Base-by-base conservation (phyloP, 202 grass and related monocot species). In the Eragrostis tef region DNA sequence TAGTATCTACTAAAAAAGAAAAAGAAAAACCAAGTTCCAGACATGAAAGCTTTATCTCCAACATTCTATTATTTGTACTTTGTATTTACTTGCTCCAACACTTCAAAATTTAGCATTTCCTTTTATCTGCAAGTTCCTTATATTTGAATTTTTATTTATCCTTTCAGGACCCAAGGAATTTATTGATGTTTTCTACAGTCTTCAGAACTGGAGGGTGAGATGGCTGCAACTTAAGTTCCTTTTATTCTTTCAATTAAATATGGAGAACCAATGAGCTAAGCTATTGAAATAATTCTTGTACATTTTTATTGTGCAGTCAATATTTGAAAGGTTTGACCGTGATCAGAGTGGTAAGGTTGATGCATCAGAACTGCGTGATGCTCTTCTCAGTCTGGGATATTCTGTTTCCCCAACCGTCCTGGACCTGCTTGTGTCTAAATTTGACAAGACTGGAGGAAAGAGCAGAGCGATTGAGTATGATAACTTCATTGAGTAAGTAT, bases 151-250 rank as follows among this genome's bases (percentile, higher is more conserved):
- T 22, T 64, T 69, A 78, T 61, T 59, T 6, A 27, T 68, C 71
- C 48, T 86, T 84, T 22, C 78, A 95, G 93, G 92, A 11, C 96
- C 93, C 71, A 99, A 99, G 87, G 96, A 95, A 75, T 99, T 99
- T 61, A 90, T 57, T 57, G 83, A 85, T 64, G 90, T 99, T 57
- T 99, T 95, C 70, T 93, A 91, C 83, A 95, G 96, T 84, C 96
- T 99, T 87, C 96, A 99, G 79, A 95, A 79, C 64, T 99, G 96
- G 96, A 95, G 96, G 83, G 96, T 99, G 84, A 83, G 73, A 87
- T 50, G 74, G 9, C 70, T 81, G 61, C 78, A 78, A 14, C 68
- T 81, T 68, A 19, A 29, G 13, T 3, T 66, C 77, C 61, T 0
- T 6, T 83, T 82, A 53, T 70, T 2, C n/a, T 41, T 78, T 70